phyloP scores from a whole-genome alignment of 768 basidiomycete genomes.

The Agaricus subrufescens region DNA sequence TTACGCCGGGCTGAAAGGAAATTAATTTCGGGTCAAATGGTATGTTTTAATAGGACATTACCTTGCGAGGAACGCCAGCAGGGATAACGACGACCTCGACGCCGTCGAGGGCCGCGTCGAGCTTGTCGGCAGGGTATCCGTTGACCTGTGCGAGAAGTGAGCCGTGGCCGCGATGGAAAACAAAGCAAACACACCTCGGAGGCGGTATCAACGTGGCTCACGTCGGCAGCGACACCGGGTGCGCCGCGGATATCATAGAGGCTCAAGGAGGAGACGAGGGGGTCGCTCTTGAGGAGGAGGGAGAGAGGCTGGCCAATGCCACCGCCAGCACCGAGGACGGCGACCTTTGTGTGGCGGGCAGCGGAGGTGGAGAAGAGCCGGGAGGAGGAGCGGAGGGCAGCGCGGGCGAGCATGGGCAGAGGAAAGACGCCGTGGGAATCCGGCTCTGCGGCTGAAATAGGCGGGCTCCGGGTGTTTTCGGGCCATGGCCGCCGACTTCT shows the following conservation, averaged over 20 bases:
- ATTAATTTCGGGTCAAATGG: conserved; percentile 16
- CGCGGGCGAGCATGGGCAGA: conserved; percentile 59
- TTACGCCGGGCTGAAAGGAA: conserved; percentile 70
- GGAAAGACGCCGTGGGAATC: conserved; percentile 9
- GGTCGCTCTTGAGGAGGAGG: conserved; percentile 89
- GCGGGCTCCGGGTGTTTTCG: conserved; percentile 1
- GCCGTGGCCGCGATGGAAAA: neutral
- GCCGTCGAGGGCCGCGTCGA: conserved; percentile 86
- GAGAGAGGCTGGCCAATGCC: conserved; percentile 98
- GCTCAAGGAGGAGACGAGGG: conserved; percentile 78
- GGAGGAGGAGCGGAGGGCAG: conserved; percentile 45
- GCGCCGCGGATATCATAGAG: conserved; percentile 96
- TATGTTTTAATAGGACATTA: conserved; percentile 25
- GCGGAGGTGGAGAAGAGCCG: conserved; percentile 76
- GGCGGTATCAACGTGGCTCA: conserved; percentile 87
- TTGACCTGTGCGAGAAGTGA: conserved; percentile 44
- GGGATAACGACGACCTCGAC: conserved; percentile 94
- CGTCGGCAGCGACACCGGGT: conserved; percentile 95
- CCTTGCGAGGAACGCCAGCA: conserved; percentile 98
- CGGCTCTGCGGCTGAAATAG: neutral
- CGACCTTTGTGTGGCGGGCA: conserved; percentile 78
- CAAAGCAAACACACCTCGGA: conserved; percentile 55
- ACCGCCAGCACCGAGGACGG: conserved; percentile 96
- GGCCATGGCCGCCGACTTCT: conserved; percentile 16
- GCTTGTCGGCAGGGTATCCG: conserved; percentile 80